Conservation (phyloP, 768 basidiomycete species). For the Floccularia luteovirens region DNA sequence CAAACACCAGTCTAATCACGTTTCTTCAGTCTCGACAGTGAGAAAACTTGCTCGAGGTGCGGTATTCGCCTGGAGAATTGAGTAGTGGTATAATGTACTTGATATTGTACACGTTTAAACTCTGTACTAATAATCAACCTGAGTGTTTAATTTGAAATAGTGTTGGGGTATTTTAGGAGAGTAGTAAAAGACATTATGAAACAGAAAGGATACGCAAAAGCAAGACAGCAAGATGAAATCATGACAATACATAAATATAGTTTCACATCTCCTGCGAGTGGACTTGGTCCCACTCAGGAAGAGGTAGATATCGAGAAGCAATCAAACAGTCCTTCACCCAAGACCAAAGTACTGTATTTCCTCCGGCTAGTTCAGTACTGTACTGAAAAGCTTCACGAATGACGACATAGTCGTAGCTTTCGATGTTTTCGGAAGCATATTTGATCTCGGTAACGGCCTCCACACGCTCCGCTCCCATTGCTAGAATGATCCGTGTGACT, state of each 20-base stretch:
- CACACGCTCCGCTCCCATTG: slow-evolving; percentile 70
- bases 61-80: background rate
- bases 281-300: slow-evolving; percentile 19
- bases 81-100: background rate
- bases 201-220: background rate
- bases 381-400: slow-evolving; percentile 39
- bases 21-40: background rate
- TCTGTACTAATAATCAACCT: background rate
- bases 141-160: too few species aligned
- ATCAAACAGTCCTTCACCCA: slow-evolving; percentile 81
- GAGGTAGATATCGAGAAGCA: slow-evolving; percentile 42
- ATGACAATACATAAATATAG: background rate
- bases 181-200: too few species aligned
- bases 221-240: background rate
- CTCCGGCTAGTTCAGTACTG: slow-evolving; percentile 14
- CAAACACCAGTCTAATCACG: too few species aligned
- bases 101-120: background rate
- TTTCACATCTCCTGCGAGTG: slow-evolving; percentile 16
- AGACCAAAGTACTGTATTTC: slow-evolving; percentile 40
- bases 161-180: too few species aligned
- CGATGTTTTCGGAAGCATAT: slow-evolving; percentile 26
- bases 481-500: slow-evolving; percentile 61
- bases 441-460: slow-evolving; percentile 51
- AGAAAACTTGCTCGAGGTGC: background rate
- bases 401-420: slow-evolving; percentile 54